Percentiles rank a stretch among this genome's conserved stretches.
Conservation (phyloP, 2,329 filamentous ascomycete species). For the Pseudocercospora fijiensis region DNA sequence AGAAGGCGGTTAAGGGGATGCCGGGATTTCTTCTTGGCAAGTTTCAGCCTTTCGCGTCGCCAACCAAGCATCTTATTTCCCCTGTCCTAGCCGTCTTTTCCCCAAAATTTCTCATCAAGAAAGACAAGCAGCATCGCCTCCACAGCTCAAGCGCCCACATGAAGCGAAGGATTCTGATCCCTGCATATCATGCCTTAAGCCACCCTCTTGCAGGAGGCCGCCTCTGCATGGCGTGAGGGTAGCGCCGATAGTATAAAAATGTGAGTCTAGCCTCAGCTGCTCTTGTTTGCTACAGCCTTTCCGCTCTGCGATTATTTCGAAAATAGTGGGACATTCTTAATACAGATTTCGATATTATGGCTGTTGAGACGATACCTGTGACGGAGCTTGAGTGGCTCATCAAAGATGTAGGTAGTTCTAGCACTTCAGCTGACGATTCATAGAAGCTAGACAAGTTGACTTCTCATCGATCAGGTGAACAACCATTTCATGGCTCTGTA, state of each 20-base stretch:
- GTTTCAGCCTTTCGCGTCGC: not conserved
- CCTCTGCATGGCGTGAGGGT: not conserved
- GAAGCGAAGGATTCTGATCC: not conserved
- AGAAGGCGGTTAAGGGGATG: too few species aligned
- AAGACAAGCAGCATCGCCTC: not conserved
- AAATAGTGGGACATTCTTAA: not conserved
- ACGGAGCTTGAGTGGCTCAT: not conserved
- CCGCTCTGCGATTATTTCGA: not conserved
- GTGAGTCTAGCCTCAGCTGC: not conserved
- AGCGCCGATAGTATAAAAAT: not conserved
- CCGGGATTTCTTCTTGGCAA: not conserved
- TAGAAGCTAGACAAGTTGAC: too few species aligned
- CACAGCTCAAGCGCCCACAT: not conserved
- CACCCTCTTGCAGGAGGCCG: not conserved
- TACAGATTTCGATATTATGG: not conserved
- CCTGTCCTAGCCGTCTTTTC: not conserved
- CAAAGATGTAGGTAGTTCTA: not conserved
- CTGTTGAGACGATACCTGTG: not conserved
- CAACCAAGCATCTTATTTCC: not conserved
- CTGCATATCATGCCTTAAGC: not conserved
- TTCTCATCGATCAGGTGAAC: not conserved
- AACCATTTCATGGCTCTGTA: not conserved
- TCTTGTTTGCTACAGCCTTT: not conserved
- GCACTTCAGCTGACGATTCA: not conserved
- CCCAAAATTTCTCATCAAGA: not conserved